Base-by-base conservation (phyloP, 2,329 filamentous ascomycete genomes). In the Periconia macrospinosa region DNA sequence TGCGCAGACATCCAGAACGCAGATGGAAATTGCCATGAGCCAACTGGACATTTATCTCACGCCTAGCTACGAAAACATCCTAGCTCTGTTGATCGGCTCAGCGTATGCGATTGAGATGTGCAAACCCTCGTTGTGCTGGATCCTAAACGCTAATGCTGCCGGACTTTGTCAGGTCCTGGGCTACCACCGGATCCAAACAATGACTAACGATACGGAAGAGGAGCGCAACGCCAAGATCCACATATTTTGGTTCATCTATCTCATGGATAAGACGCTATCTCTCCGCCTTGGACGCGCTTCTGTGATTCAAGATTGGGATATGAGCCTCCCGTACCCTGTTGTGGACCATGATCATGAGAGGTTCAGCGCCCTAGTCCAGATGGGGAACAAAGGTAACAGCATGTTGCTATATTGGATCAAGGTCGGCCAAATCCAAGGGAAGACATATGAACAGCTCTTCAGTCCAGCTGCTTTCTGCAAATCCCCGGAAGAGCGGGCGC, bases 21-120 rank as follows among this genome's bases (percentile, higher is more conserved):
- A 81, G 46, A 62, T 81, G 17, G 77, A 81, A 55, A 71, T 67
- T 30, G 65, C 65, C 8, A 59, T 75, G 49, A 66, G 62, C 30
- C 63, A 71, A 27, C 56, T 75, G 7, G 65, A 71, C 40, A 58
- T 73, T 1, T 69, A 70, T 50, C 53, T 74, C 46, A 62, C 68
- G 5, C 63, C 70, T 5, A 71, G 55, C 18, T 67, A 67, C 46
- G 72, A 75, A 45, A 75, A 75, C 30, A 66, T 74, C 20, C 64
- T 73, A 50, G 68, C 69, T 15, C 56, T 75, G 3, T 43, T 71
- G 3, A 50, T 75, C 17, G 69, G 63, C 44, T 65, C 68, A 9
- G 61, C 67, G 13, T 66, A 65, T 30, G 66, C 69, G 13, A 60
- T 74, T 9, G 70, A 75, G 47, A 61, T 70, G 49, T 68, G 66